These are phyloP conservation scores for Fusarium chuoi DNA, from an alignment of 2,329 filamentous ascomycete genomes.

Conservation along the genomic window DNA sequence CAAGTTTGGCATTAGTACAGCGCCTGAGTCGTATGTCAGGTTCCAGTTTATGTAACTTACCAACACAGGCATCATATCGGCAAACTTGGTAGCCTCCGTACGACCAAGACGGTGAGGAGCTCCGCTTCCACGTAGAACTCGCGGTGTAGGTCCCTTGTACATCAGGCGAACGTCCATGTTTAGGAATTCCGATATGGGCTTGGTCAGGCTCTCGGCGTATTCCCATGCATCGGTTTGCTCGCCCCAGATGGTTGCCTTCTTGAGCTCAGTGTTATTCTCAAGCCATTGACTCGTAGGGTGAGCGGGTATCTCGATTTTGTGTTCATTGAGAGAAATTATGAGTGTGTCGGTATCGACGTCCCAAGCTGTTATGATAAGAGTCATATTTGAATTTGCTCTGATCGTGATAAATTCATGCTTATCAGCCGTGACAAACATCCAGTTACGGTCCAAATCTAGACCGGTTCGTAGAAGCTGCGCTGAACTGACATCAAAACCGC, in stretches of 20 bases:
- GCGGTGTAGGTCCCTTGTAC: slow-evolving; percentile 69
- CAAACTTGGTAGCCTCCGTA: slow-evolving; percentile 64
- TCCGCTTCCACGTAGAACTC: slow-evolving; percentile 67
- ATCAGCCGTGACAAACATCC: slow-evolving; percentile 71
- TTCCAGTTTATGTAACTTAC: background rate
- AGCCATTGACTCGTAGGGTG: slow-evolving; percentile 66
- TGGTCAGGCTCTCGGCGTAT: slow-evolving; percentile 62
- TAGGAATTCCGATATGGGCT: slow-evolving; percentile 65
- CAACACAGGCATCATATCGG: slow-evolving; percentile 54
- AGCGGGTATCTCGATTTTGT: slow-evolving; percentile 62
- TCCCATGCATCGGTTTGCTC: slow-evolving; percentile 66
- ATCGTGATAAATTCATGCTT: slow-evolving; percentile 70
- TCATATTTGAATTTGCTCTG: slow-evolving; percentile 69
- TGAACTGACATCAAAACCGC: slow-evolving; percentile 65
- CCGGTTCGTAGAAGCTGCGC: slow-evolving; percentile 65
- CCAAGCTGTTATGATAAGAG: slow-evolving; percentile 58
- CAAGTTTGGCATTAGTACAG: slow-evolving; percentile 68
- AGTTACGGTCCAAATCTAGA: slow-evolving; percentile 70
- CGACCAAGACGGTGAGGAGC: slow-evolving; percentile 63
- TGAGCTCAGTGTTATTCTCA: slow-evolving; percentile 59
- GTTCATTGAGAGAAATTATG: slow-evolving; percentile 56
- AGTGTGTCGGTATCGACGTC: slow-evolving; percentile 55
- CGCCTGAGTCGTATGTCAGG: slow-evolving; percentile 49
- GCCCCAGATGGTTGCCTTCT: slow-evolving; percentile 67
- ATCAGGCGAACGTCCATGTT: slow-evolving; percentile 65